Base-by-base conservation (phyloP, 192 early-diverging fungal genomes). In the Geosiphon pyriformis region DNA sequence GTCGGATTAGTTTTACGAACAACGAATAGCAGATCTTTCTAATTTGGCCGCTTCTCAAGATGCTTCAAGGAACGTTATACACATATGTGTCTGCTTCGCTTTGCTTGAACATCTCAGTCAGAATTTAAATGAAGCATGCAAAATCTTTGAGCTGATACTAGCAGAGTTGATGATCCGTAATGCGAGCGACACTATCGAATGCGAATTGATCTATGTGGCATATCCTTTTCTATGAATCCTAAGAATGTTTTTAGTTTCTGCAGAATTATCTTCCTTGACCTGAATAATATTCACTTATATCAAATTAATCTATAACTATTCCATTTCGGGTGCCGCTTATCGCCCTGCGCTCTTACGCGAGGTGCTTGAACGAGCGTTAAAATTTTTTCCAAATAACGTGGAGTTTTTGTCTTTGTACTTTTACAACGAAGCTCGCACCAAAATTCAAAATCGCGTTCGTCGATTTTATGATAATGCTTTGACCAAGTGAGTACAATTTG, bases 401-500 rank as follows among this genome's bases (percentile, higher is more conserved):
- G 56, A 79, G 12, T 73, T 90, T 34, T 68, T 83, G 63, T 67
- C 62, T 6, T 20, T 83, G 34, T 87, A 80, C 69, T 74, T 81
- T n/a, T 78, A 73, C 76, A 85, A 83, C 59, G 88, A 90, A 70
- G 63, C 71, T 33, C 73, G 77, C 65, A 79, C 76, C 4, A 84
- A 81, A 70, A 76, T 89, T 52, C 79, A 87, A 30, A 81, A 77
- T 65, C 68, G 83, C n/a, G 78, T 89, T 1, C 60, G 81, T 20
- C 48, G 74, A 1, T 65, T 74, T 1, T 53, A 86, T 33, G 74
- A 80, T 18, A 25, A 27, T 57, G 37, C 62, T 10, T 61, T 85
- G 50, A 61, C 65, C 56, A 77, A 60, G 82, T 82, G 76, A 67
- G 58, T 62, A 50, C 26, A 56, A 53, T 51, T 67, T 49, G 20